Evolutionary conservation across 1,284 basidiomycete genomes (phyloP), one percentile per base, ranked within the genome.

Genomic region (Volvariella surrecta): DNA sequence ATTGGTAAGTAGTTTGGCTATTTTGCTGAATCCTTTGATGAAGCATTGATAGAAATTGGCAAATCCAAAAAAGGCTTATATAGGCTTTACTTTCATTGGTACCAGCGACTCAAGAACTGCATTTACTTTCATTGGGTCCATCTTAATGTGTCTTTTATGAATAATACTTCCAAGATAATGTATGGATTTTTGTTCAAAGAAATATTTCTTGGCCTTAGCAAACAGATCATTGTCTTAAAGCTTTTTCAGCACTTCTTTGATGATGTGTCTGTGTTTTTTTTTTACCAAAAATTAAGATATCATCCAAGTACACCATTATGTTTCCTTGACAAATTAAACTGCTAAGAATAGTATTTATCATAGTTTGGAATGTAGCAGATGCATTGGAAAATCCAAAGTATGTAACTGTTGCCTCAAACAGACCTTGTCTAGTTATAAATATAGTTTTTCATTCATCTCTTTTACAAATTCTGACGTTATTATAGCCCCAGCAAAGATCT

Each of bases 391-490:
- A 31, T 9, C 30, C 30, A 31, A 9, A 31, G 15, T 9, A 15
- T 9, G 15, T 15, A 9, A 31, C 30, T 9, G 15, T 9, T 9
- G 9, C 9, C 15, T 31, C 30, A 15, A 31, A 31, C 9, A 31
- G 30, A 15, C 30, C 30, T 31, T 10, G 39, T 4, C 52, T 51
- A 0, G 58, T 61, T 2, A 47, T 20, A 51, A 66, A 65, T 15
- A 57, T 58, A 1, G 62, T 64, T 30, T 62, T 65, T 53, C 53
- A 58, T 39, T 60, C 56, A 37, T 59, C 50, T 8, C 56, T 56
- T 2, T 50, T 37, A 7, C 44, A 48, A 31, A 62, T 54, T 46
- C 37, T 57, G 58, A n/a, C n/a, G n/a, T n/a, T n/a, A n/a, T n/a
- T n/a, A n/a, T n/a, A n/a, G n/a, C n/a, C n/a, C n/a, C n/a, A n/a